Evolutionary conservation across 1,284 basidiomycete genomes (phyloP), one percentile per base, ranked within the genome.

Genomic region (Lentinula novae-zelandiae): DNA sequence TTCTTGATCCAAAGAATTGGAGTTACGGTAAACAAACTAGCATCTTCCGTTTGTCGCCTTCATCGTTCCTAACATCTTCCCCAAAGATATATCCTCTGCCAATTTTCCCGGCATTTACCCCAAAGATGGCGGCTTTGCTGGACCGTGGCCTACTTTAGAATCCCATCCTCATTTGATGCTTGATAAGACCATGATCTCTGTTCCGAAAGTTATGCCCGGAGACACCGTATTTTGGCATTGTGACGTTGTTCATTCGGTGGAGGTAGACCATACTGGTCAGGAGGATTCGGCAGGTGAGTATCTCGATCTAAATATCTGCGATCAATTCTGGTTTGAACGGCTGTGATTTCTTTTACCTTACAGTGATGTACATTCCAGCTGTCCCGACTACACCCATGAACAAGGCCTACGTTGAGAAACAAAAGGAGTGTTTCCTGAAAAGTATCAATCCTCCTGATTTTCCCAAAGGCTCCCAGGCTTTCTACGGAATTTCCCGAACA

Each of bases 191-290:
- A 93, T 95, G 89, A 83, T 85, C 2, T 86, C 89, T 2, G 78
- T 90, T 12, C 90, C 90, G 0, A 80, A 78, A 62, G 90, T 93
- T 9, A 76, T 78, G 44, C 92, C 93, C 0, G 93, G 93, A 3
- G 92, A 95, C 69, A 85, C 87, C 70, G 91, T 92, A 0, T 93
- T 92, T 75, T 95, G 92, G 92, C 92, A 94, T 70, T 90, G 87
- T 67, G 90, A 94, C 71, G 82, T 89, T 12, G 80, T 95, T 5
- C 93, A 96, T 68, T 80, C 90, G 0, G 93, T 95, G 57, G 93
- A 95, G 71, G 64, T 72, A 42, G 77, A 83, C 48, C 92, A 95
- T 70, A 77, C 73, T 0, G 93, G 93, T 1, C 71, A 71, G 0
- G 79, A 75, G 17, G 90, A 93, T 65, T 92, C 91, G 7, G 85